Evolutionary conservation across 257 asterid genomes (phyloP).

Genomic region (Solanum gandarillasii): DNA sequence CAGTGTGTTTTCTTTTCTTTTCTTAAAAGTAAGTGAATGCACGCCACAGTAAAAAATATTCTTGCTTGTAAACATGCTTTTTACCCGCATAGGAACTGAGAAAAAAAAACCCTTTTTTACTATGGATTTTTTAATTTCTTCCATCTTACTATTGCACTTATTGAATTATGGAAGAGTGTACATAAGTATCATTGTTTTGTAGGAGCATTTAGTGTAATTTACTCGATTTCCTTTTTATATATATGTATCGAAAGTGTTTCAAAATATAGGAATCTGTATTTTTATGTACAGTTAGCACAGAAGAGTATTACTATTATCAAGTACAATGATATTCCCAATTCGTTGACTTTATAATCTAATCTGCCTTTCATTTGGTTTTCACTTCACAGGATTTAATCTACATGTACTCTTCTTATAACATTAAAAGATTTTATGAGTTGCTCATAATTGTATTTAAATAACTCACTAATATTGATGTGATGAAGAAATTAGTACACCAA

Average conservation of each 20-base stretch:
- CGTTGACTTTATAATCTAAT: not conserved
- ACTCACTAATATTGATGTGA: not conserved
- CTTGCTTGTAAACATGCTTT: not conserved
- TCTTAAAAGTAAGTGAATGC: conserved; percentile 1
- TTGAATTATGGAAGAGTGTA: not conserved
- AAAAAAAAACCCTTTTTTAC: not conserved
- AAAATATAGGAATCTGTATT: not conserved
- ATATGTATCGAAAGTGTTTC: not conserved
- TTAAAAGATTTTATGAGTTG: not conserved
- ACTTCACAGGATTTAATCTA: not conserved
- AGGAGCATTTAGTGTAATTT: not conserved
- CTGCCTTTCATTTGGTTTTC: not conserved
- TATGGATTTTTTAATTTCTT: not conserved
- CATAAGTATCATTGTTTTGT: not conserved
- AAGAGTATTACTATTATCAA: not conserved
- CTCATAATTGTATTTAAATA: not conserved
- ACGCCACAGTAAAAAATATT: not conserved
- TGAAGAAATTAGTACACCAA: not conserved
- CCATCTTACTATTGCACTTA: not conserved
- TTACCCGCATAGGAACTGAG: not conserved
- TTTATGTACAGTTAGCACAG: not conserved
- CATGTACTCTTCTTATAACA: not conserved
- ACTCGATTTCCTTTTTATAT: not conserved
- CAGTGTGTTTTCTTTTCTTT: not conserved
- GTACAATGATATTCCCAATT: not conserved